Conservation (phyloP, 2,329 filamentous ascomycete genomes). For the Talaromyces islandicus region DNA sequence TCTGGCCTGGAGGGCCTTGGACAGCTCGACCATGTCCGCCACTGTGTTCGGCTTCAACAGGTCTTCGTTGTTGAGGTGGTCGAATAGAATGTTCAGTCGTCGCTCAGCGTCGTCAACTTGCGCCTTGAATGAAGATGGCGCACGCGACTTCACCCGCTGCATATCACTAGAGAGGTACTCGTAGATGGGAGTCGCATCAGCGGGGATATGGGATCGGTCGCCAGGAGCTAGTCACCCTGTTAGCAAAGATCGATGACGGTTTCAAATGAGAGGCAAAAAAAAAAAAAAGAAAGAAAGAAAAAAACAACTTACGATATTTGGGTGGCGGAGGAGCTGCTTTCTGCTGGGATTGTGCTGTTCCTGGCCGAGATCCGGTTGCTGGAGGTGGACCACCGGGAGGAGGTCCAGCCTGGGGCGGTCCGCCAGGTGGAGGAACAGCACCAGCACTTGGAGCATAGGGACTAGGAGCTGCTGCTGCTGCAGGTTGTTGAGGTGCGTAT, state of each 20-base stretch:
- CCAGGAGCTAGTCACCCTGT: constrained; percentile 49
- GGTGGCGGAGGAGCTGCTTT: constrained; percentile 46
- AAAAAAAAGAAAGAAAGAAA: too few species aligned
- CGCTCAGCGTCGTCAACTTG: constrained; percentile 95
- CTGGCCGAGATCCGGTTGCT: constrained; percentile 38
- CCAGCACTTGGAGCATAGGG: constrained; percentile 36
- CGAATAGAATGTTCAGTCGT: constrained; percentile 86
- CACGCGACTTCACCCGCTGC: constrained; percentile 78
- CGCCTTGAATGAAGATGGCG: constrained; percentile 76
- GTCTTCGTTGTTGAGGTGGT: constrained; percentile 94
- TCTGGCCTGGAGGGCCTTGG: constrained; percentile 60
- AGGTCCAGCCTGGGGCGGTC: constrained; percentile 40
- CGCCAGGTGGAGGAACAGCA: background rate
- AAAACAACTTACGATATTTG: constrained; percentile 68
- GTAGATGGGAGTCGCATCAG: constrained; percentile 68
- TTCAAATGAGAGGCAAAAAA: background rate
- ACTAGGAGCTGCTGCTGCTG: constrained; percentile 25
- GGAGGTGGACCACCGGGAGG: constrained; percentile 27
- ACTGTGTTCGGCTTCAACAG: constrained; percentile 70
- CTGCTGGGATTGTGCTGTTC: constrained; percentile 42
- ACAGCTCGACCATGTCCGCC: constrained; percentile 43
- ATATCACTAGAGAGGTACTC: constrained; percentile 79
- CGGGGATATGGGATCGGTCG: constrained; percentile 83
- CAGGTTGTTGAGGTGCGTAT: constrained; percentile 53
- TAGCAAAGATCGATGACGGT: constrained; percentile 5